These are phyloP conservation scores for Papilionanthe hybrid DNA, from an alignment of 116 monocot species.

Conservation along the genomic window DNA sequence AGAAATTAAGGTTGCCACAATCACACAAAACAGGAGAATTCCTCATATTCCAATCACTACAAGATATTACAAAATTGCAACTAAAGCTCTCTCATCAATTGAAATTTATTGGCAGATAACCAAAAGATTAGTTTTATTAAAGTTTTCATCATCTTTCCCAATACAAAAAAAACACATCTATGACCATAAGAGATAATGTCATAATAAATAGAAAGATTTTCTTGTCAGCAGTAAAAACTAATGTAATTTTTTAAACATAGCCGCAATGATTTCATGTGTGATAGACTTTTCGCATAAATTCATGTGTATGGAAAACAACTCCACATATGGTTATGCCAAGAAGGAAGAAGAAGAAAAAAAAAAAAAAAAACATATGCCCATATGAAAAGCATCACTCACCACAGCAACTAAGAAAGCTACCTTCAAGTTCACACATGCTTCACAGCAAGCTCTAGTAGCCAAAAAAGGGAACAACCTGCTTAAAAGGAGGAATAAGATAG, in stretches of 20 bases:
- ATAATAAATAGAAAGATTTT: neutral
- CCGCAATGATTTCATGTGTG: neutral
- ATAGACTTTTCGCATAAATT: neutral
- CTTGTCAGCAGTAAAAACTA: neutral
- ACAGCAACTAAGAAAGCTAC: slow-evolving; percentile 93
- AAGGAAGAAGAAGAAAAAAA: too few species aligned
- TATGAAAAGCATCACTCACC: slow-evolving; percentile 40
- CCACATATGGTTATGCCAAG: too few species aligned
- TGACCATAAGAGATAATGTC: neutral
- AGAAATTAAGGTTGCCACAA: slow-evolving; percentile 4
- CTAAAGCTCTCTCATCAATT: neutral
- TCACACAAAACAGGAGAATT: neutral
- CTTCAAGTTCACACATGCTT: slow-evolving; percentile 90
- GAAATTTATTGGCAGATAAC: neutral
- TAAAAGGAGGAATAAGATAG: neutral
- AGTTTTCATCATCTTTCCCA: neutral
- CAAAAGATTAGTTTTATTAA: neutral
- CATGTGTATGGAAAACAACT: neutral
- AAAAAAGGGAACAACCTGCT: slow-evolving; percentile 98
- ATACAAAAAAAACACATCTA: neutral
- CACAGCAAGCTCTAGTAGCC: slow-evolving; percentile 91
- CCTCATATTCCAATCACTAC: neutral
- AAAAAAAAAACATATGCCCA: neutral
- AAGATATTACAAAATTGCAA: neutral
- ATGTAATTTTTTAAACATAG: neutral